Conservation (phyloP, 176 grass and related monocot species). For the Sorghum bicolor region DNA sequence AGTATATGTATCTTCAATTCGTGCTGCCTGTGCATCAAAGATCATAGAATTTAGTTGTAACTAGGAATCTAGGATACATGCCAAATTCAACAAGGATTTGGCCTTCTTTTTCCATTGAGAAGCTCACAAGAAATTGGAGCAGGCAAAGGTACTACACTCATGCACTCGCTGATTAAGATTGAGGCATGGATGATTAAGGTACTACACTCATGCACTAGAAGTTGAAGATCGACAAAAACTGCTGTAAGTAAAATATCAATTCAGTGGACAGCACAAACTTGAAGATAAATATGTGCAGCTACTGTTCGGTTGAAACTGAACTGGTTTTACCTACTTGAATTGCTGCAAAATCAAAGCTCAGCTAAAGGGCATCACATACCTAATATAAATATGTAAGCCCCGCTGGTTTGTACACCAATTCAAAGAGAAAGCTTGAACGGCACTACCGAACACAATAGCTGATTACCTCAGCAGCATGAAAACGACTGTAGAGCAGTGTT, state of each 20-base stretch:
- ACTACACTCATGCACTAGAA: no score
- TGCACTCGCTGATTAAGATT: no score
- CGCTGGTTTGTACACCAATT: conserved; percentile 1
- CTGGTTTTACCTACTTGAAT: neutral
- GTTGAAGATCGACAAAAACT: no score
- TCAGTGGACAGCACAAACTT: conserved; percentile 8
- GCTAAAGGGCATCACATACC: neutral
- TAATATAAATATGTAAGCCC: neutral
- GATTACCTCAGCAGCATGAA: conserved; percentile 23
- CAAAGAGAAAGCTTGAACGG: conserved; percentile 32
- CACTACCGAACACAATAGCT: neutral
- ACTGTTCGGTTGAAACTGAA: neutral
- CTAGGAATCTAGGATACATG: no score
- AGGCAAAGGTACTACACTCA: no score
- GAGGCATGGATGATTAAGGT: no score
- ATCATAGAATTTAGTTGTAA: no score
- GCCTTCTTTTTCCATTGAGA: no score
- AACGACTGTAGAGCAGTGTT: neutral
- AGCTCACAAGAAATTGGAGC: no score
- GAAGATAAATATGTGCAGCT: neutral
- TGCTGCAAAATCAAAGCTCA: conserved; percentile 14
- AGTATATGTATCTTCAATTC: no score
- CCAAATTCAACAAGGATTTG: no score
- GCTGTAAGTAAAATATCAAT: neutral
- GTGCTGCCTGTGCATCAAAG: no score